Evolutionary conservation across 805 yeast species (phyloP), one percentile per base, ranked within the genome.

Genomic region (Yamadazyma philogaea): DNA sequence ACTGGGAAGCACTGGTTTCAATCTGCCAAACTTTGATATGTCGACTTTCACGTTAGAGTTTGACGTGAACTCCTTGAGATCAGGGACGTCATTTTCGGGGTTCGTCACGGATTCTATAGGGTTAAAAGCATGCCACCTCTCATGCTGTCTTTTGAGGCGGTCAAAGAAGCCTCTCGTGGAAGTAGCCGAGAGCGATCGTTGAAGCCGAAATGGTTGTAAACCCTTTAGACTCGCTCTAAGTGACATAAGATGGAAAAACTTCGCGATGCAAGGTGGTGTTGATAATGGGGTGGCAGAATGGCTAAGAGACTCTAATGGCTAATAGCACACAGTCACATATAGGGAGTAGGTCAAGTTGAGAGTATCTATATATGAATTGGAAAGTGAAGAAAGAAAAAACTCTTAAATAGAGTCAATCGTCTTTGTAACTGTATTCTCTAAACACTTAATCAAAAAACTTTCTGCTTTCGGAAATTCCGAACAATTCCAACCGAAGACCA

Each of bases 401-500:
- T 8, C 26, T 7, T 22, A n/a, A n/a, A n/a, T n/a, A n/a, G n/a
- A n/a, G 10, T 24, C 28, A 24, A 24, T 24, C 28, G 8, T 24
- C 10, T n/a, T 24, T 24, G 28, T 24, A 24, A 24, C 28, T 24
- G 14, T 34, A 33, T n/a, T 11, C 10, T 33, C 35, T 22, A 34
- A 22, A 14, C 21, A 36, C 10, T 58, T 77, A 90, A 60, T 89
- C 95, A 60, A 88, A 88, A 77, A 87, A 91, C 74, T 87, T 87
- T 78, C 98, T 87, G 43, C 91, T 68, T 43, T 77, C 66, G 14
- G 96, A 84, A 44, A 86, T 81, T 48, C 96, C 96, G 60, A 89
- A 93, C 60, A 91, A 70, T 59, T 90, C 95, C 49, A 86, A 74
- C 70, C 98, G 83, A 50, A 93, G 81, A 42, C 90, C 95, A 37